Evolutionary conservation across 1,284 basidiomycete genomes (phyloP).

Genomic region (Ceratobasidium papillatum): DNA sequence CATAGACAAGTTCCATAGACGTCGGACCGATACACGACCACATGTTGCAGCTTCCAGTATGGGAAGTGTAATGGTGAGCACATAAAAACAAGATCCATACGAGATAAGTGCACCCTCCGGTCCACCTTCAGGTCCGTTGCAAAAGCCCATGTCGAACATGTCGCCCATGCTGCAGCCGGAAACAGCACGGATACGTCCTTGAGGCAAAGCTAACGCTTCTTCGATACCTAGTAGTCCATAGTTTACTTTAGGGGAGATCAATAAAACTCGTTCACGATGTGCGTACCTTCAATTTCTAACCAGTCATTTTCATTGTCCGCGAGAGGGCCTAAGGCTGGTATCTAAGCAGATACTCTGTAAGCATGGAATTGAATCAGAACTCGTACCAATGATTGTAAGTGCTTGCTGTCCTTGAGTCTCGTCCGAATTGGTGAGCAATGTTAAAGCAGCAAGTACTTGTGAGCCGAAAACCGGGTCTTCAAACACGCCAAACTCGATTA

Average conservation of each 20-base stretch:
- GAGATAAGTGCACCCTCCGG: slow-evolving; percentile 18
- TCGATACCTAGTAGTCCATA: neutral
- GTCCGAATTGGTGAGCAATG: neutral
- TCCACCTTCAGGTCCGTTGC: neutral
- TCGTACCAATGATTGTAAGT: slow-evolving; percentile 28
- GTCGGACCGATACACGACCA: slow-evolving; percentile 13
- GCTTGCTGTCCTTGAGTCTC: slow-evolving; percentile 8
- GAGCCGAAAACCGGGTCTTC: neutral
- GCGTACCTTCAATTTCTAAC: neutral
- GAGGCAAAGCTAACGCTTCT: neutral
- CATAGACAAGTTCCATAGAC: slow-evolving; percentile 25
- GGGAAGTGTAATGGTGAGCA: slow-evolving; percentile 13
- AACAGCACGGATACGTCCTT: slow-evolving; percentile 11
- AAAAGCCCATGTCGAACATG: slow-evolving; percentile 24
- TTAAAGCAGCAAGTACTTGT: neutral
- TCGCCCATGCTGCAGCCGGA: slow-evolving; percentile 15
- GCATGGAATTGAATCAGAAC: no score
- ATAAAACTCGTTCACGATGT: neutral
- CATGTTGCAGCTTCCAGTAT: slow-evolving; percentile 30
- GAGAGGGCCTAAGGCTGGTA: neutral
- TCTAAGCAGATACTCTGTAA: neutral
- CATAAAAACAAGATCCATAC: slow-evolving; percentile 20
- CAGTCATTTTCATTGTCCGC: neutral
- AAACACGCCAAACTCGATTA: neutral
- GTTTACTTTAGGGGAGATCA: neutral